Evolutionary conservation across 306 rosid genomes (phyloP), one percentile per base, ranked within the genome.

Genomic region (Castanea mollissima): DNA sequence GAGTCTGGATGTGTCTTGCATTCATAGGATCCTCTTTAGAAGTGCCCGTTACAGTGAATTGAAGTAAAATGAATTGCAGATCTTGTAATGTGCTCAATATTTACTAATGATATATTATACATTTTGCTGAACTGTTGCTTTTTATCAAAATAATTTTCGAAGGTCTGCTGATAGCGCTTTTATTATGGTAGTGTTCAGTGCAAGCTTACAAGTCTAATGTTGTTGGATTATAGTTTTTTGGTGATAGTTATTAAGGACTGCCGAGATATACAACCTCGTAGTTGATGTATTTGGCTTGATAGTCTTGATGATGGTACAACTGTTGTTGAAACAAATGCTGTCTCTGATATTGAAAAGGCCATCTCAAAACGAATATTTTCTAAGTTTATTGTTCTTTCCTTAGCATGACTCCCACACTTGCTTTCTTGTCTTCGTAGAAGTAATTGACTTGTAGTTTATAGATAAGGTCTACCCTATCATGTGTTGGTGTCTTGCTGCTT

Each of bases 211-310:
- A 19, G 13, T 64, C 67, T 46, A 44, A 23, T 78, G 56, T 62
- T 74, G 18, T 69, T 71, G 35, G 69, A 7, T 72, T 49, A 51
- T 64, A 25, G 74, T 71, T 1, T 70, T 82, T 76, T 83, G 99
- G 97, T 95, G 72, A 89, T 98, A n/a, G 77, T 91, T 80, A 97
- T 91, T 74, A 91, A 95, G 89, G 99, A 93, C 79, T 95, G 99
- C 78, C 93, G 91, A 79, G 99, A 95, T 75, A 83, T 91, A 60
- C 99, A 95, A 81, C 88, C 91, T 84, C 91, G 94, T 54, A 89
- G 98, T 76, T 90, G 93, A 65, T 87, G 89, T 77, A 38, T 78
- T 65, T 85, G 83, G 55, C 68, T 75, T 74, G 95, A 88, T 80
- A 73, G 68, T 70, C 69, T 38, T 73, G 79, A 76, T 71, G 87